A percentile compares a stretch with the other conserved stretches of the same genome.
phyloP scores from a whole-genome alignment of 331 rosid genomes.

The Acacia pycnantha region DNA sequence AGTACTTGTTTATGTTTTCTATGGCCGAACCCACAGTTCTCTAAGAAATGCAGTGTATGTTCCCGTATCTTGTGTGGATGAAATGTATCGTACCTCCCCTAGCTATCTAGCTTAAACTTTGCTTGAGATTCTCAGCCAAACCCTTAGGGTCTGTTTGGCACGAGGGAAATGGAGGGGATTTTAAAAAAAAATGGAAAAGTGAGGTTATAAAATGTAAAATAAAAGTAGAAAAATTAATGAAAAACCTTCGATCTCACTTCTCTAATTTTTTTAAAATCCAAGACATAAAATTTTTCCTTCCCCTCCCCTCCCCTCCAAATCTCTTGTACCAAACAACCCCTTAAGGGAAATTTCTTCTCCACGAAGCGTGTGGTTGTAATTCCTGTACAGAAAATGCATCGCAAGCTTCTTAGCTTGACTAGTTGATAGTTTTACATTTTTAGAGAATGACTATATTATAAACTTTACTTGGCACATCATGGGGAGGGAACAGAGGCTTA shows the following conservation, averaged over 20 bases:
- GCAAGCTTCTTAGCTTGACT: slow-evolving; percentile 14
- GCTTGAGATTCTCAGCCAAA: neutral
- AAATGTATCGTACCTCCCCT: slow-evolving; percentile 41
- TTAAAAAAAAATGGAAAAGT: too few relatives aligned
- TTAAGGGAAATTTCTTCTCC: slow-evolving; percentile 4
- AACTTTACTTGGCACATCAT: neutral
- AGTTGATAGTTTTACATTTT: neutral
- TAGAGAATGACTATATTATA: neutral
- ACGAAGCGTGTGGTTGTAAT: neutral
- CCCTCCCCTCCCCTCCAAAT: too few relatives aligned
- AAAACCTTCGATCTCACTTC: too few relatives aligned
- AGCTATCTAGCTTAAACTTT: slow-evolving; percentile 33
- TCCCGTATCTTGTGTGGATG: slow-evolving; percentile 41
- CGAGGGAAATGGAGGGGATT: too few relatives aligned
- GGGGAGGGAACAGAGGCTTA: neutral
- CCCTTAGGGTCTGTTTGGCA: too few relatives aligned
- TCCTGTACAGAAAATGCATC: slow-evolving; percentile 26
- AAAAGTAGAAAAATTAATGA: too few relatives aligned
- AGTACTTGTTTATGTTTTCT: slow-evolving; percentile 52
- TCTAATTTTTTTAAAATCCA: too few relatives aligned
- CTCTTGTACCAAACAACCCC: neutral
- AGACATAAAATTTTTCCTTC: too few relatives aligned
- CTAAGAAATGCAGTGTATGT: slow-evolving; percentile 67
- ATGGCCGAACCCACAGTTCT: slow-evolving; percentile 83
- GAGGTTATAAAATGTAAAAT: too few relatives aligned